Evolutionary conservation across 1,284 basidiomycete species (phyloP).

Genomic region (Cystobasidium sp.): DNA sequence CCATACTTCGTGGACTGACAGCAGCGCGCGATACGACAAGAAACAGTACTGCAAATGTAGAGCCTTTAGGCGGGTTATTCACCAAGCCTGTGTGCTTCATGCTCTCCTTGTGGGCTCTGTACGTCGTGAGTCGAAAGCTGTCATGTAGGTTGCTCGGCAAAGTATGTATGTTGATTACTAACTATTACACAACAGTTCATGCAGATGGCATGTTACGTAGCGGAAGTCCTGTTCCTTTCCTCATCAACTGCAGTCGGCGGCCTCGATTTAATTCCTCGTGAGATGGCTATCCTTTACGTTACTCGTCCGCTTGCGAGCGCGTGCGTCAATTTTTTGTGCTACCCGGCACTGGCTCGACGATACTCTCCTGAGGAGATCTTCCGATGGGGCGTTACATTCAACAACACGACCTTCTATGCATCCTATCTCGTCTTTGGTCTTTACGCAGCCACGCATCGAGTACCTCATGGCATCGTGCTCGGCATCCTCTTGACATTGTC

Average conservation of each 20-base stretch:
- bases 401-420: background rate
- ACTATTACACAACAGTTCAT: constrained; percentile 4
- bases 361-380: constrained; percentile 1
- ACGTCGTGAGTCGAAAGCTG: background rate
- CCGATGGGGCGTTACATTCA: background rate
- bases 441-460: background rate
- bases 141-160: background rate
- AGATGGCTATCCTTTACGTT: constrained; percentile 15
- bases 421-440: constrained; percentile 15
- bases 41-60: background rate
- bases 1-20: background rate
- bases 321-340: background rate
- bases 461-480: background rate
- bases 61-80: background rate
- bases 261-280: constrained; percentile 5
- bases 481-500: background rate
- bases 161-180: no score
- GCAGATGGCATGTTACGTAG: background rate
- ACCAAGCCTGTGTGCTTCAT: constrained; percentile 22
- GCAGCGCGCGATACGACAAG: background rate
- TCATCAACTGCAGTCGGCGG: background rate
- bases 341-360: constrained; percentile 7
- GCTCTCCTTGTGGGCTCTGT: background rate
- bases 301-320: constrained; percentile 1
- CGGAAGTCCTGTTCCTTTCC: constrained; percentile 22